These are phyloP conservation scores for Chalaropsis ovoidea DNA, from an alignment of 2,329 filamentous ascomycete species.

Conservation along the genomic window DNA sequence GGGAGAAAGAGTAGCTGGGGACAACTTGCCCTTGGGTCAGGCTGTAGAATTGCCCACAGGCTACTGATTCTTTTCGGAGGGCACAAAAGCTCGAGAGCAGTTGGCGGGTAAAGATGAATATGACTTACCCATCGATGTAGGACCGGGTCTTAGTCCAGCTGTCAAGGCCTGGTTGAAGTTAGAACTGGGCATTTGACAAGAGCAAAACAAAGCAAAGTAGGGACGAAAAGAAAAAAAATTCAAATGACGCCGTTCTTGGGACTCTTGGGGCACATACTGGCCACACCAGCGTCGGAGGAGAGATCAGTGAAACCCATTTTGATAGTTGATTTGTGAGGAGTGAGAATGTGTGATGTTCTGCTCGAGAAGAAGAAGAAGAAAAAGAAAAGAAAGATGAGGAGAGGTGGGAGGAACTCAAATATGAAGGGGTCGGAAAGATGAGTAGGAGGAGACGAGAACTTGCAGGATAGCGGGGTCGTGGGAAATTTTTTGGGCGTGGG, in stretches of 20 bases:
- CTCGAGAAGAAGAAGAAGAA: constrained; percentile 27
- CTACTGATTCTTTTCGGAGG: neutral
- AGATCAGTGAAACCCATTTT: constrained; percentile 64
- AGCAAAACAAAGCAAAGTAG: constrained; percentile 21
- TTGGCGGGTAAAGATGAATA: neutral
- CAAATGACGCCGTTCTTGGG: constrained; percentile 26
- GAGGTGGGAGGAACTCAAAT: constrained; percentile 28
- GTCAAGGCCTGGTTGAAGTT: constrained; percentile 49
- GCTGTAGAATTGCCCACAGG: constrained; percentile 5
- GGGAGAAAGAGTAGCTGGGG: constrained; percentile 8
- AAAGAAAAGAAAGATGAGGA: constrained; percentile 27
- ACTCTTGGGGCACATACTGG: constrained; percentile 33
- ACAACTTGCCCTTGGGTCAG: neutral
- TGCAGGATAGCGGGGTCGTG: constrained; percentile 33
- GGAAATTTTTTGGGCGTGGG: constrained; percentile 25
- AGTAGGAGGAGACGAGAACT: constrained; percentile 26
- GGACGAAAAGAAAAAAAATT: constrained; percentile 23
- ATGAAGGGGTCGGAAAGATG: constrained; percentile 24
- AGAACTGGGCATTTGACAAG: constrained; percentile 26
- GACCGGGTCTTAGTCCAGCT: constrained; percentile 63
- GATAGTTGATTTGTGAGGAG: constrained; percentile 30
- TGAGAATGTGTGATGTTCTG: constrained; percentile 26
- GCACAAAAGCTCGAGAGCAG: neutral
- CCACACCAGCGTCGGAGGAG: constrained; percentile 53
- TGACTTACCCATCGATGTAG: constrained; percentile 72